Percentiles rank a stretch among this genome's conserved stretches.
Evolutionary conservation across 2,329 filamentous ascomycete genomes (phyloP).

Genomic region (Colletotrichum sp.): DNA sequence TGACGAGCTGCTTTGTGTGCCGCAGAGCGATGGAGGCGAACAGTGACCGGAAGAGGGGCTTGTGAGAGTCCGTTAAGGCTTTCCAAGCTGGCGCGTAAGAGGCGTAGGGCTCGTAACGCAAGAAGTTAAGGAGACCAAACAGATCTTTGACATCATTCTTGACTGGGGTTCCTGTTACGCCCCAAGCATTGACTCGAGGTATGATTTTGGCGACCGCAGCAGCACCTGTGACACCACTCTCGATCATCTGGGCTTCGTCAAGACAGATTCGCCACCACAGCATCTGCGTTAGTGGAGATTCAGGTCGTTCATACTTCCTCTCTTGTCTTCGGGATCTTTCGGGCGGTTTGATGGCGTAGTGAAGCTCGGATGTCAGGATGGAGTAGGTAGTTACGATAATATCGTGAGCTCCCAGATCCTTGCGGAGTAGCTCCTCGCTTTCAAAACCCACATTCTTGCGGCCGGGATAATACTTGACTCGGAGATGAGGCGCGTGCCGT

Average conservation of each 20-base stretch:
- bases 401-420: conserved; percentile 55
- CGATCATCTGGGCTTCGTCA: conserved; percentile 90
- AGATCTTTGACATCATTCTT: conserved; percentile 80
- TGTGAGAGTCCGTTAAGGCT: conserved; percentile 64
- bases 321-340: conserved; percentile 69
- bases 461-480: conserved; percentile 62
- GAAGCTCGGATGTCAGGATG: conserved; percentile 78
- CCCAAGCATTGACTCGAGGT: conserved; percentile 88
- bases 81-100: conserved; percentile 70
- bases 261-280: conserved; percentile 86
- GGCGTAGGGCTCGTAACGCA: conserved; percentile 79
- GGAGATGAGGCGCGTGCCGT: conserved; percentile 61
- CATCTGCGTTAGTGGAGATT: conserved; percentile 79
- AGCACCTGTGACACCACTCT: conserved; percentile 83
- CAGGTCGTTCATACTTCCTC: conserved; percentile 68
- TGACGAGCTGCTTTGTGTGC: conserved; percentile 83
- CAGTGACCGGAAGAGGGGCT: conserved; percentile 67
- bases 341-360: conserved; percentile 74
- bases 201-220: conserved; percentile 80
- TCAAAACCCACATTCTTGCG: conserved; percentile 37
- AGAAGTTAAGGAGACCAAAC: conserved; percentile 79
- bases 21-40: conserved; percentile 77
- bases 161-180: conserved; percentile 88
- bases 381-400: conserved; percentile 69
- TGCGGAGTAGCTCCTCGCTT: conserved; percentile 43